Conservation (phyloP, 495 filamentous ascomycete genomes). For the Durotheca rogersii region DNA sequence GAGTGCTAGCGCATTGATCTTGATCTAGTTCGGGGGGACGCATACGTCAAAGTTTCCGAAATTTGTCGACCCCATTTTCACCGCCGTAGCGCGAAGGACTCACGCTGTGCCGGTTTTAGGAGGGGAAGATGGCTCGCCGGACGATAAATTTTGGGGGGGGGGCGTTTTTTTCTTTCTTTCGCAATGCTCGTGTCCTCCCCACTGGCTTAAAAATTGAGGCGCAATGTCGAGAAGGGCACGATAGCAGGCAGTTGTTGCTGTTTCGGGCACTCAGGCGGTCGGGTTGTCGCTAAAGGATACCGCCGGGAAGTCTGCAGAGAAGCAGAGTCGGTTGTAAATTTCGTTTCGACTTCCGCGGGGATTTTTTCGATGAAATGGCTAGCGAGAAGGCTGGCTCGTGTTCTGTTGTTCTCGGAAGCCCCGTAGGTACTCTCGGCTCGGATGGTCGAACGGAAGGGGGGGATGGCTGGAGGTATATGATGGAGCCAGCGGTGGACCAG, state of each 20-base stretch:
- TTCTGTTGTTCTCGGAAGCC: neutral
- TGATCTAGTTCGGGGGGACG: slow-evolving; percentile 14
- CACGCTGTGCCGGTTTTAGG: slow-evolving; percentile 15
- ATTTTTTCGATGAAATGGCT: slow-evolving; percentile 7
- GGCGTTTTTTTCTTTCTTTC: no score
- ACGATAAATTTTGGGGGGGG: neutral
- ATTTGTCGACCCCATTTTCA: slow-evolving; percentile 62
- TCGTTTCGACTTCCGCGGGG: slow-evolving; percentile 3
- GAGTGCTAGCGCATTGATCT: neutral
- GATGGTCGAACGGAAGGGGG: neutral
- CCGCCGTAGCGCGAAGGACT: slow-evolving; percentile 31
- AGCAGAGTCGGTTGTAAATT: no score
- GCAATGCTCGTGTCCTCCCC: no score
- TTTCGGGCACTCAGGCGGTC: no score
- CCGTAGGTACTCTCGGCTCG: slow-evolving; percentile 10
- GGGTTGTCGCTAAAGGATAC: no score
- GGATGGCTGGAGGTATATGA: slow-evolving; percentile 16
- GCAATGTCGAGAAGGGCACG: slow-evolving; percentile 1
- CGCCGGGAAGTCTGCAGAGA: no score
- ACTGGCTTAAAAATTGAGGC: slow-evolving; percentile 6
- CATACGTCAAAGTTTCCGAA: slow-evolving; percentile 91
- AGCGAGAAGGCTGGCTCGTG: slow-evolving; percentile 20
- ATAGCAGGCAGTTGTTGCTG: slow-evolving; percentile 1
- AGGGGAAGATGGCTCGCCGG: slow-evolving; percentile 8
- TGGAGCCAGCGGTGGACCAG: no score